A percentile compares a stretch with the other conserved stretches of the same genome.
Evolutionary conservation across 306 rosid genomes (phyloP).

Genomic region (Lathyrus tuberosus): DNA sequence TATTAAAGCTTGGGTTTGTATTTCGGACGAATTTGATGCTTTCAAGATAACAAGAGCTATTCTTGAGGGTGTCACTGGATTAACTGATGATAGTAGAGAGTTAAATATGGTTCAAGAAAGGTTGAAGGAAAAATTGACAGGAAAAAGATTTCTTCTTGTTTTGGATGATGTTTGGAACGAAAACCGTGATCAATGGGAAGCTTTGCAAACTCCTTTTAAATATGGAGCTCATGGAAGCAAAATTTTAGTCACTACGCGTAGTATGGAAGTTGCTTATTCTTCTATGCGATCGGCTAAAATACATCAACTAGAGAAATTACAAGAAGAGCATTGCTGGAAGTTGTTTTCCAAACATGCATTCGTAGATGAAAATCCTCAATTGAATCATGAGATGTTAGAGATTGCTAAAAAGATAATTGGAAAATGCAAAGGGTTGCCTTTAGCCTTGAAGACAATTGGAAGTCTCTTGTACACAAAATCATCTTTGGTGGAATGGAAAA

Average conservation of each 20-base stretch:
- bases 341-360: conserved; percentile 35
- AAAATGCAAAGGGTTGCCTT: conserved; percentile 25
- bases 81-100: not conserved
- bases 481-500: not conserved
- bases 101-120: conserved; percentile 2
- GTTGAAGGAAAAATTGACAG: conserved; percentile 1
- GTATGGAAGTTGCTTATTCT: not conserved
- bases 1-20: conserved; percentile 10
- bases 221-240: conserved; percentile 28
- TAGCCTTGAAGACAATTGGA: conserved; percentile 15
- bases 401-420: not conserved
- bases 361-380: not conserved
- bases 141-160: conserved; percentile 29
- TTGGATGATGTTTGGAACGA: conserved; percentile 35
- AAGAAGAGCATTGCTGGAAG: not conserved
- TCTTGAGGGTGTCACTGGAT: not conserved
- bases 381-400: not conserved
- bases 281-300: not conserved
- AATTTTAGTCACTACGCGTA: conserved; percentile 6
- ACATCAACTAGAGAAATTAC: not conserved
- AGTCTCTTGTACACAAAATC: conserved; percentile 7
- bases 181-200: not conserved
- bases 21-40: conserved; percentile 20
- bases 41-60: not conserved
- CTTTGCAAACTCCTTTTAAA: conserved; percentile 18